Conservation (phyloP, 257 asterid genomes). For the Nemophila menziesii region DNA sequence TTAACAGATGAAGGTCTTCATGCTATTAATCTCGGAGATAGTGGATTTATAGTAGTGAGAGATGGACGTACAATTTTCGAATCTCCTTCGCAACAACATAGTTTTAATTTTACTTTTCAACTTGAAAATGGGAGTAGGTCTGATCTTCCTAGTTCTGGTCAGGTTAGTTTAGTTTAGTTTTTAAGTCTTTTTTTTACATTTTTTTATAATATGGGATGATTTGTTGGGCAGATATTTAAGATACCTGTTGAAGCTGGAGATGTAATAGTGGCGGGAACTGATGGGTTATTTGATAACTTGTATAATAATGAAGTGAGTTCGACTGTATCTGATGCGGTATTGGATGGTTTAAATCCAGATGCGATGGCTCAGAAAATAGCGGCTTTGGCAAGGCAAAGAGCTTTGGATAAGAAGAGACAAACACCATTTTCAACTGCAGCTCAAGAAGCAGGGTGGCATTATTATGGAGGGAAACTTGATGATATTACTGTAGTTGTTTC, state of each 20-base stretch:
- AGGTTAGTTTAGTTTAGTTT: slow-evolving; percentile 11
- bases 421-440: slow-evolving; percentile 72
- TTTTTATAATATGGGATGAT: background rate
- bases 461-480: slow-evolving; percentile 73
- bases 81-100: slow-evolving; percentile 71
- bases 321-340: slow-evolving; percentile 41
- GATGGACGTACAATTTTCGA: slow-evolving; percentile 49
- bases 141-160: slow-evolving; percentile 63
- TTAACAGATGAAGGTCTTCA: slow-evolving; percentile 57
- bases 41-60: slow-evolving; percentile 70
- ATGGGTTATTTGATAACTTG: slow-evolving; percentile 76
- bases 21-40: slow-evolving; percentile 89
- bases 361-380: slow-evolving; percentile 55
- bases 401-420: slow-evolving; percentile 34
- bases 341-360: slow-evolving; percentile 41
- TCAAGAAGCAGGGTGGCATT: slow-evolving; percentile 50
- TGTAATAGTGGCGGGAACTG: slow-evolving; percentile 72
- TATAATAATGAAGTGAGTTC: slow-evolving; percentile 43
- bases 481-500: slow-evolving; percentile 74
- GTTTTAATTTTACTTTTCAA: slow-evolving; percentile 77
- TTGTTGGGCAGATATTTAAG: slow-evolving; percentile 45
- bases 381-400: slow-evolving; percentile 46
- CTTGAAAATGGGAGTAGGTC: slow-evolving; percentile 41
- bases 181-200: no score
- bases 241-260: slow-evolving; percentile 54